Conservation (phyloP, 2,329 filamentous ascomycete species). For the Aspergillus aculeatus region DNA sequence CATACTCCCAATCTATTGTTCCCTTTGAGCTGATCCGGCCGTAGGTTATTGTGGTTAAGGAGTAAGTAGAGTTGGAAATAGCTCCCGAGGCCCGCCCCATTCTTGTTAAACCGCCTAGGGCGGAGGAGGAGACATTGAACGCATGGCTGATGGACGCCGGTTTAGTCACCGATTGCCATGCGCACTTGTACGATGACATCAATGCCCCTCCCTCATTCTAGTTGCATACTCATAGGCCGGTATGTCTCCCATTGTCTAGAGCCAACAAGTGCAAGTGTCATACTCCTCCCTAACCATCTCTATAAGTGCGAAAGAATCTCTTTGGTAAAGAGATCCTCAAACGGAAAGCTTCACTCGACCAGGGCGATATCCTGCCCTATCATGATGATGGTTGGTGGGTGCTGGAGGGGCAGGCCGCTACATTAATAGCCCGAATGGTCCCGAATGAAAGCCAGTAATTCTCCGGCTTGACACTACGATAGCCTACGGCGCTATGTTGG, state of each 20-base stretch:
- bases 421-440: constrained; percentile 14
- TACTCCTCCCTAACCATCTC: too few species aligned
- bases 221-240: neutral
- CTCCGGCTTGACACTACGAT: constrained; percentile 20
- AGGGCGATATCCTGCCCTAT: neutral
- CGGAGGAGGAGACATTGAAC: neutral
- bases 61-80: neutral
- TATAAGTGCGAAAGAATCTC: too few species aligned
- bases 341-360: neutral
- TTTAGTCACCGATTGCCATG: neutral
- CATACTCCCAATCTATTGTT: too few species aligned
- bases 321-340: neutral
- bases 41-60: neutral
- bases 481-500: constrained; percentile 5
- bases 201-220: neutral
- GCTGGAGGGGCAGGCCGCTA: constrained; percentile 19
- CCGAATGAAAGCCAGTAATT: constrained; percentile 21
- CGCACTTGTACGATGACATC: neutral
- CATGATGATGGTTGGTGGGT: neutral
- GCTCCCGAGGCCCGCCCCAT: neutral
- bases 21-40: neutral
- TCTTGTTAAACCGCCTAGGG: neutral
- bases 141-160: neutral
- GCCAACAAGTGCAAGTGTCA: too few species aligned
- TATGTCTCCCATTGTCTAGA: too few species aligned